Base-by-base conservation (phyloP, 1,139 yeast genomes). In the Nakaseomyces bracarensis region DNA sequence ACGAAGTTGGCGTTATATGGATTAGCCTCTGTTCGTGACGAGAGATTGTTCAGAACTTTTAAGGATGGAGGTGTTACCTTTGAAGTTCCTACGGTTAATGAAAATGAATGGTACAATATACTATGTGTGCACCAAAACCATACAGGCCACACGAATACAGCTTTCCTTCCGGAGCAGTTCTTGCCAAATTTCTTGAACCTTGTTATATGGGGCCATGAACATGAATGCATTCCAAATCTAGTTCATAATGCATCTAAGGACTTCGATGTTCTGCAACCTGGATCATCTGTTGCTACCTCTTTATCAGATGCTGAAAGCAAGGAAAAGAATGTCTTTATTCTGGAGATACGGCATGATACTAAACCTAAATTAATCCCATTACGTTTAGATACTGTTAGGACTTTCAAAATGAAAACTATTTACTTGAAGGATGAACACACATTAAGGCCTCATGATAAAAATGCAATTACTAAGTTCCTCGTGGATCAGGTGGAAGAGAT, bases 151-250 rank as follows among this genome's bases (percentile, higher is more conserved):
- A 76, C 94, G 2, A 77, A 79, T 40, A 84, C 93, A 0, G 79
- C 87, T 3, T 82, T 82, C 52, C 66, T 91, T 9, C 97, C 96
- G 2, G 97, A 91, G 51, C 72, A 71, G 46, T 82, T 83, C 53
- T 63, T 93, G 15, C 99, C 97, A 0, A 69, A 72, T 14, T 89
- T 89, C 57, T 57, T 91, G 41, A 85, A 91, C 57, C 70, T 91
- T 45, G 77, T 91, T 0, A 66, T 87, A 2, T 91, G 99, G 99
- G 99, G 98, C 8, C 99, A 91, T 61, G 99, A 91, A 58, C 99
- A 91, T 63, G 97, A 91, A 59, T 87, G 97, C 56, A 71, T 82
- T 6, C 85, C 91, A 1, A 77, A 75, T 48, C 79, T 95, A 0
- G 71, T 68, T 0, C 68, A 68, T 38, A 87, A 86, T 56, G 73